Evolutionary conservation across 108 stramenopile species (phyloP), one percentile per base, ranked within the genome.

Genomic region (Licmophora abbreviata): DNA sequence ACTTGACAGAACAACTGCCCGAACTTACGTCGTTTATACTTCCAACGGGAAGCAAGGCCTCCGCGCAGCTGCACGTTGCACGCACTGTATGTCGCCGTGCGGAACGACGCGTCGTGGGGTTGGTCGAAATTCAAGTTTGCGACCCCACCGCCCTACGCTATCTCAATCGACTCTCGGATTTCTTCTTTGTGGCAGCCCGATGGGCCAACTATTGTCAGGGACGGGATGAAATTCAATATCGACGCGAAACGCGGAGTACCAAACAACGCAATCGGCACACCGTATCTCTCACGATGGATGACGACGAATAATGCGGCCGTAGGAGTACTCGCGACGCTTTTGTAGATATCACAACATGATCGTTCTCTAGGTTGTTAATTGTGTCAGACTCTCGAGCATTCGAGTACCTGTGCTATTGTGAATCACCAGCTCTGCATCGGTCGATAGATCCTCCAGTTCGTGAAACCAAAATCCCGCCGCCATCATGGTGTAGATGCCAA

Each of bases 391-490:
- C n/a, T n/a, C n/a, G n/a, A n/a, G n/a, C n/a, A n/a, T n/a, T n/a
- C n/a, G n/a, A n/a, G n/a, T 12, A 2, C 3, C 8, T 14, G 58
- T 59, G n/a, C 10, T 35, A 20, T 59, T 59, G 22, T 28, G 58
- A 59, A 59, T 37, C 2, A 35, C 24, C n/a, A 38, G 8, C 44
- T 77, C 76, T 5, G 59, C 76, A 56, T 77, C 70, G 8, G 65
- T 54, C 7, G 79, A 64, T 45, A 92, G 53, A 27, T 86, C 73
- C 53, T 92, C 91, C 44, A 74, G 26, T 43, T 79, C 68, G 51
- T 93, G 92, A 53, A 81, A 84, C 78, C 79, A 89, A 63, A 93
- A 85, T 0, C 88, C 92, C 25, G 83, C 64, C 7, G 83, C 83
- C 33, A 93, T 83, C 79, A 93, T 90, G 15, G 74, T 53, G 34